phyloP scores from a whole-genome alignment of 495 filamentous ascomycete genomes.

The Penicillium herquei region DNA sequence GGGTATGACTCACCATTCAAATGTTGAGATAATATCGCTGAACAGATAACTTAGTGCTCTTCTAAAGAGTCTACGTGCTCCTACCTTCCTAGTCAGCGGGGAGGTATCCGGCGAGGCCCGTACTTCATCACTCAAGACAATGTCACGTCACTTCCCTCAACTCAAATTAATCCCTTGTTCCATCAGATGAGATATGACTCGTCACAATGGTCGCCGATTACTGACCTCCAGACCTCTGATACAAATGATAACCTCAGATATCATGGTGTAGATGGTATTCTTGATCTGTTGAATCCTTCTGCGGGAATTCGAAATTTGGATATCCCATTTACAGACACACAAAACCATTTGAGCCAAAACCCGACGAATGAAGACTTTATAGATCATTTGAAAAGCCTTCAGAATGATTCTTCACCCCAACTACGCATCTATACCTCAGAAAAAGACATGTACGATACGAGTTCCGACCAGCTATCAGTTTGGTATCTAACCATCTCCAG shows the following conservation, averaged over 20 bases:
- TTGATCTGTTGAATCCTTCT: neutral
- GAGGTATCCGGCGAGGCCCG: neutral
- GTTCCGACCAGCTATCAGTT: neutral
- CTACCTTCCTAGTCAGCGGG: neutral
- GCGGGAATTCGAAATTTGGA: neutral
- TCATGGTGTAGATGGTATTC: neutral
- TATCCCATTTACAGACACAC: neutral
- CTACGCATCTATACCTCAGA: neutral
- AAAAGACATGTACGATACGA: neutral
- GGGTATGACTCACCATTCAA: neutral
- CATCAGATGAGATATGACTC: neutral
- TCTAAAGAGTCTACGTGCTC: neutral
- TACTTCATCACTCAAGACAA: neutral
- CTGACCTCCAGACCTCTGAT: neutral
- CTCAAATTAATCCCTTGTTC: neutral
- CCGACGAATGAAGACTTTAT: neutral
- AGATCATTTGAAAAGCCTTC: neutral
- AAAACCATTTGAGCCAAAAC: neutral
- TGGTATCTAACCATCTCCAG: neutral
- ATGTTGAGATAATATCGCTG: neutral
- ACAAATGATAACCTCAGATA: neutral
- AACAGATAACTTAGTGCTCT: neutral
- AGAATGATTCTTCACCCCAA: neutral
- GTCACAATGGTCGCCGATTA: neutral
- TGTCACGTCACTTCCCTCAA: neutral